phyloP scores from a whole-genome alignment of 257 asterid species.

The Gardenia jasminoides region DNA sequence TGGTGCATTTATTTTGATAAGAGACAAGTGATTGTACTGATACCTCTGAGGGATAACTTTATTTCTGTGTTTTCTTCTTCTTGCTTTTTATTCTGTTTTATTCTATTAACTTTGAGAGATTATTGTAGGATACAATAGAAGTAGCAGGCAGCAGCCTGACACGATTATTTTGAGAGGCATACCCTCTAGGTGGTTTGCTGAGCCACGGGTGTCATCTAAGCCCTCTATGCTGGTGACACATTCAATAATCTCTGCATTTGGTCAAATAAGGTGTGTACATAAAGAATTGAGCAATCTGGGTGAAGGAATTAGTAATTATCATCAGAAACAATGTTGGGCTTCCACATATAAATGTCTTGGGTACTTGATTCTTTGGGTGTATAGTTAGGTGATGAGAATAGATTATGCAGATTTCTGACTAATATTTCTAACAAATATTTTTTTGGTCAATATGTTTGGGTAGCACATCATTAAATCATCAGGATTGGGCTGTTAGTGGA shows the following conservation, averaged over 20 bases:
- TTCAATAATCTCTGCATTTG: conserved; percentile 78
- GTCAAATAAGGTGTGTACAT: conserved; percentile 63
- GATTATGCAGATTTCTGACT: not conserved
- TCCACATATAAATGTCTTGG: not conserved
- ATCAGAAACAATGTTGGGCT: not conserved
- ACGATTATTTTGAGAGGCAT: conserved; percentile 77
- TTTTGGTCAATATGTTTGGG: not conserved
- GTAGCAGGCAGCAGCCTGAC: conserved; percentile 71
- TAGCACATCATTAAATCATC: not conserved
- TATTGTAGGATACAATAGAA: conserved; percentile 56
- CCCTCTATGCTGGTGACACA: conserved; percentile 97
- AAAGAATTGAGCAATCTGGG: not conserved
- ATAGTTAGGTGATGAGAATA: not conserved
- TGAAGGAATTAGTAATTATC: not conserved
- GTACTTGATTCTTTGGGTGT: not conserved
- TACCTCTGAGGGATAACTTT: not conserved
- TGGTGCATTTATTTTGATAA: not conserved
- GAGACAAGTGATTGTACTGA: not conserved
- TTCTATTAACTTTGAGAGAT: not conserved
- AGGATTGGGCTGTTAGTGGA: not conserved
- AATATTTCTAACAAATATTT: not conserved
- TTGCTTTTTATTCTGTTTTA: not conserved
- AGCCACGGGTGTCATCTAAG: conserved; percentile 90
- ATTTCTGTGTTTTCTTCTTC: not conserved
- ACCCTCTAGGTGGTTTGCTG: conserved; percentile 99